phyloP scores from a whole-genome alignment of 1,139 yeast genomes.

The Zygosaccharomyces pseudobailii region DNA sequence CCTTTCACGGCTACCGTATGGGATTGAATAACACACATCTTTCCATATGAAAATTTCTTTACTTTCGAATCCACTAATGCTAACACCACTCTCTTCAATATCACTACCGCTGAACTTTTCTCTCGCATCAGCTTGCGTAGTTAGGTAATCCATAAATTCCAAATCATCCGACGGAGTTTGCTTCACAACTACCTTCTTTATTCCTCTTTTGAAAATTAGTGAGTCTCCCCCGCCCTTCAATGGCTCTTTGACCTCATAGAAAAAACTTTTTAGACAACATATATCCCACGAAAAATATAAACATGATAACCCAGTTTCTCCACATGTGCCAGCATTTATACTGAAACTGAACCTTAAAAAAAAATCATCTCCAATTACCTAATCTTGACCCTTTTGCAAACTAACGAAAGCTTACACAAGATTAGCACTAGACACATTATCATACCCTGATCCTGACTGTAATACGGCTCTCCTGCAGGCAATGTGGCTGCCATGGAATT shows the following conservation, averaged over 20 bases:
- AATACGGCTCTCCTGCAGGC: slow-evolving; percentile 35
- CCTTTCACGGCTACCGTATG: no score
- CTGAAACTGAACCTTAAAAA: slow-evolving; percentile 34
- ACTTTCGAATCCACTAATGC: slow-evolving; percentile 19
- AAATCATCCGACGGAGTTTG: slow-evolving; percentile 14
- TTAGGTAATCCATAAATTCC: slow-evolving; percentile 18
- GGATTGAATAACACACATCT: slow-evolving; percentile 38
- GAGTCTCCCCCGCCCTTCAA: slow-evolving; percentile 43
- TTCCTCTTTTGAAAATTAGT: slow-evolving; percentile 37
- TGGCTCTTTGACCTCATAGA: slow-evolving; percentile 40
- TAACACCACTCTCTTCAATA: slow-evolving; percentile 7
- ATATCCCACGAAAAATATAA: slow-evolving; percentile 41
- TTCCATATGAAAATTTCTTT: slow-evolving; percentile 41
- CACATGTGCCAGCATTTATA: slow-evolving; percentile 42
- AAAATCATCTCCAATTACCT: slow-evolving; percentile 46
- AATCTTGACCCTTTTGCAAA: slow-evolving; percentile 37
- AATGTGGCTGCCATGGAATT: slow-evolving; percentile 39
- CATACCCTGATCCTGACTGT: slow-evolving; percentile 53
- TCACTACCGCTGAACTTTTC: slow-evolving; percentile 15
- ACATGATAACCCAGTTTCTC: slow-evolving; percentile 50
- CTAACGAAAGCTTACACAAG: slow-evolving; percentile 51
- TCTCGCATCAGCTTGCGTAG: slow-evolving; percentile 14
- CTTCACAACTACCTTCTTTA: slow-evolving; percentile 12
- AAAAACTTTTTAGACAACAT: slow-evolving; percentile 36
- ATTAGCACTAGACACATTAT: slow-evolving; percentile 36